Evolutionary conservation across 305 asterid species (phyloP), one percentile per base, ranked within the genome.

Genomic region (Vinca major): DNA sequence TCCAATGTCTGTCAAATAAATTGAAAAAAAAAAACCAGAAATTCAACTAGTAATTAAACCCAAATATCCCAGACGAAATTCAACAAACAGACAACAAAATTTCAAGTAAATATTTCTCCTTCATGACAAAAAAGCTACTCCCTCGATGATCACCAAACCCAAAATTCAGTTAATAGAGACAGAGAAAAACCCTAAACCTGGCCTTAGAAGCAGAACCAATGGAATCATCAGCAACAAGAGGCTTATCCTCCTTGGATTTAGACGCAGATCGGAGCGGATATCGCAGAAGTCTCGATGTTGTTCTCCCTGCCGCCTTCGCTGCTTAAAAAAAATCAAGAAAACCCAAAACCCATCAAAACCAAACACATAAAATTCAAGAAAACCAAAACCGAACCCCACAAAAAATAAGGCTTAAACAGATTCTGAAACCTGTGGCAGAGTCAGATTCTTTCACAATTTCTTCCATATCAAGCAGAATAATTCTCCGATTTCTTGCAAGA

Each of bases 241-340:
- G 89, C 73, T 84, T 90, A 81, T 85, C 95, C 62, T 84, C 95
- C 85, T 81, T 87, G 60, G 80, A 11, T 71, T 79, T 85, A 7
- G 81, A 20, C 3, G 86, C 83, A 33, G 96, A 92, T 77, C 98
- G 88, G 70, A 92, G 93, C 55, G 98, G 97, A 72, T 92, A 92
- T 9, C 97, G 80, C 49, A 83, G 88, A 76, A 90, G 97, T 83
- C 74, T 84, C 37, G 97, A 48, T 7, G 93, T 51, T 47, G 90
- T 76, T 82, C 73, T 78, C 66, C 78, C 45, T 7, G 45, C 90
- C 65, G 68, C 77, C 62, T 72, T 52, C 55, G 43, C 77, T 72
- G 75, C 61, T 26, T 26, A 26, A 26, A 44, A 51, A 41, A 41
- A 36, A 8, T 13, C 10, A 0, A 19, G 6, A 36, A 61, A 54